Base-by-base conservation (phyloP, 2,329 filamentous ascomycete genomes). In the Beauveria varroae region DNA sequence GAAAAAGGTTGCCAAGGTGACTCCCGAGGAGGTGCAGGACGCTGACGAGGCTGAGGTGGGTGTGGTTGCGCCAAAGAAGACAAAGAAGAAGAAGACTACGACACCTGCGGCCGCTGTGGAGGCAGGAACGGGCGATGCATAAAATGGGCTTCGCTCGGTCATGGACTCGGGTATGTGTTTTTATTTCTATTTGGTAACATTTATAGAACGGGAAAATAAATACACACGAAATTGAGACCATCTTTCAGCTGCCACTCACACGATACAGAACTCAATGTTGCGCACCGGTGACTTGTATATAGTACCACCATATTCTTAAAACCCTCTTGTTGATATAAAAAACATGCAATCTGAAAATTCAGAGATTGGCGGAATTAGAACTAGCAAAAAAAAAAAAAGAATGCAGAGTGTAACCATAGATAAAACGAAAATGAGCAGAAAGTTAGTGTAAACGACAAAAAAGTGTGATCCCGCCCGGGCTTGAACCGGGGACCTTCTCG, bases 41-140 rank as follows among this genome's bases (percentile, higher is more conserved):
- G 67, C 61, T n/a, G 64, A 61, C 12, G 54, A 49, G 22, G 43
- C n/a, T 18, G 56, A n/a, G 5, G 24, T 54, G 8, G 67, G 50
- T 2, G 67, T 66, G 10, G 68, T 73, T 2, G 76, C 78, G 63
- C 69, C 76, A 7, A 81, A 77, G 68, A 76, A 77, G 68, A 76
- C 76, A 67, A 79, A 80, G 70, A 82, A 80, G 70, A 80, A 75
- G 67, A 78, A 72, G 70, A 80, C 72, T 70, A 72, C 41, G 7
- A 12, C 24, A 2, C 24, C 24, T 8, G 24, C 24, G 9, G 24
- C 68, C 73, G 68, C 65, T 5, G 65, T 67, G 22, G 68, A 71
- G 37, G 72, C 71, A 44, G 69, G 68, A 69, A 69, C 22, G 49
- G 64, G 37, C 64, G 59, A 51, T 66, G 65, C 49, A 40, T 59